Evolutionary conservation across 2,329 filamentous ascomycete species (phyloP).

Genomic region (Penicillium sp.): DNA sequence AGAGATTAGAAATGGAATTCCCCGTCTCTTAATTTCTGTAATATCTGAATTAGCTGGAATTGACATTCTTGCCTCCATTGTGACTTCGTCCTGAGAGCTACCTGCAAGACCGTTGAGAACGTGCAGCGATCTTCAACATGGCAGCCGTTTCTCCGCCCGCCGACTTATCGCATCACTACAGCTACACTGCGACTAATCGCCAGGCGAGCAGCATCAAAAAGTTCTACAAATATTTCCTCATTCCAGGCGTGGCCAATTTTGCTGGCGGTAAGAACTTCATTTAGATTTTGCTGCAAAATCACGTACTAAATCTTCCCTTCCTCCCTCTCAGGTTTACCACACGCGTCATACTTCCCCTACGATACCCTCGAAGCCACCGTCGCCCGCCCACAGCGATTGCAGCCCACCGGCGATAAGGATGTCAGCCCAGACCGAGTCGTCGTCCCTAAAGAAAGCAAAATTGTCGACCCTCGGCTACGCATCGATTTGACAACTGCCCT

Average conservation of each 20-base stretch:
- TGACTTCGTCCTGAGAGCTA: not conserved
- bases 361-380: slow-evolving; percentile 83
- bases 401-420: slow-evolving; percentile 61
- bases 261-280: slow-evolving; percentile 51
- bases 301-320: no score
- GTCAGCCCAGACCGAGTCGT: slow-evolving; percentile 55
- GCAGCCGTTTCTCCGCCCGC: slow-evolving; percentile 49
- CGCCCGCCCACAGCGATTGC: slow-evolving; percentile 71
- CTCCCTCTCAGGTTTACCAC: slow-evolving; percentile 64
- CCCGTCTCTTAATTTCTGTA: not conserved
- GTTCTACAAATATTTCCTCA: slow-evolving; percentile 80
- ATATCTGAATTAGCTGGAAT: not conserved
- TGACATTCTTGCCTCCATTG: no score
- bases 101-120: slow-evolving; percentile 17
- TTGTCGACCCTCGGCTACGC: slow-evolving; percentile 61
- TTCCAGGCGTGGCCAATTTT: slow-evolving; percentile 61
- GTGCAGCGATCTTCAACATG: slow-evolving; percentile 14
- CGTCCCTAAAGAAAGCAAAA: slow-evolving; percentile 66
- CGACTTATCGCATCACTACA: slow-evolving; percentile 80
- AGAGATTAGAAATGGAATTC: slow-evolving; percentile 5
- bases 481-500: slow-evolving; percentile 79
- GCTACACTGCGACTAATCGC: slow-evolving; percentile 65
- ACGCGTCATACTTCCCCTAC: slow-evolving; percentile 80
- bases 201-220: slow-evolving; percentile 67
- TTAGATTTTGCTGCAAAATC: not conserved